Percentiles rank a stretch among this genome's conserved stretches.
Evolutionary conservation across 345 rosid species (phyloP).

Genomic region (Acer campestre): DNA sequence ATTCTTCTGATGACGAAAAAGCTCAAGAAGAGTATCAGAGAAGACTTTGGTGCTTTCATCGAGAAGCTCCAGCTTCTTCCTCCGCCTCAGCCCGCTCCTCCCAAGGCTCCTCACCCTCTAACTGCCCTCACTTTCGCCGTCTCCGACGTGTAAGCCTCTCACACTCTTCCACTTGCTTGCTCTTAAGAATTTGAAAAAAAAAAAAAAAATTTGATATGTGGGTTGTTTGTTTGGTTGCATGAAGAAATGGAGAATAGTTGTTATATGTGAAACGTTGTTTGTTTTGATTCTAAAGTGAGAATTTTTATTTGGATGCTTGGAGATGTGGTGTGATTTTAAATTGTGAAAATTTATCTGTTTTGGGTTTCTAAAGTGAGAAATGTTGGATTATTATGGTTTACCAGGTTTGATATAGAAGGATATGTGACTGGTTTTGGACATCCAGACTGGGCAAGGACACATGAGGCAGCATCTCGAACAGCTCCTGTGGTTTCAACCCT

Average conservation of each 20-base stretch:
- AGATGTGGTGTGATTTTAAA: background rate
- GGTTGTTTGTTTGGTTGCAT: background rate
- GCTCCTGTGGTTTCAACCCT: slow-evolving; percentile 66
- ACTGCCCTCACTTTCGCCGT: slow-evolving; percentile 80
- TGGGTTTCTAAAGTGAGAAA: slow-evolving; percentile 5
- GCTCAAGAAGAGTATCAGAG: slow-evolving; percentile 63
- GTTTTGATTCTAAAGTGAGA: background rate
- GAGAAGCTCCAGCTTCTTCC: slow-evolving; percentile 79
- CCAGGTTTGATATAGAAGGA: slow-evolving; percentile 88
- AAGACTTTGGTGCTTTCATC: slow-evolving; percentile 92
- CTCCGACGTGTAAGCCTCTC: slow-evolving; percentile 67
- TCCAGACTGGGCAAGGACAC: slow-evolving; percentile 89
- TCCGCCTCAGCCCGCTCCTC: slow-evolving; percentile 98
- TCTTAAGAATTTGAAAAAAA: too few relatives aligned
- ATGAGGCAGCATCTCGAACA: slow-evolving; percentile 64
- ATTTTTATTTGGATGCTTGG: background rate
- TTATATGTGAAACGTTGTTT: background rate
- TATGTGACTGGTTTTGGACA: slow-evolving; percentile 90
- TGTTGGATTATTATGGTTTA: slow-evolving; percentile 14
- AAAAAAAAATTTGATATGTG: background rate
- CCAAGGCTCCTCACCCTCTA: slow-evolving; percentile 97
- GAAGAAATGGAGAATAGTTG: background rate
- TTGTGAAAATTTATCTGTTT: background rate
- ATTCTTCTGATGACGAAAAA: slow-evolving; percentile 58
- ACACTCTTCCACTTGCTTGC: background rate